phyloP scores from a whole-genome alignment of 352 stramenopile genomes.

The Globisporangium ultimum region DNA sequence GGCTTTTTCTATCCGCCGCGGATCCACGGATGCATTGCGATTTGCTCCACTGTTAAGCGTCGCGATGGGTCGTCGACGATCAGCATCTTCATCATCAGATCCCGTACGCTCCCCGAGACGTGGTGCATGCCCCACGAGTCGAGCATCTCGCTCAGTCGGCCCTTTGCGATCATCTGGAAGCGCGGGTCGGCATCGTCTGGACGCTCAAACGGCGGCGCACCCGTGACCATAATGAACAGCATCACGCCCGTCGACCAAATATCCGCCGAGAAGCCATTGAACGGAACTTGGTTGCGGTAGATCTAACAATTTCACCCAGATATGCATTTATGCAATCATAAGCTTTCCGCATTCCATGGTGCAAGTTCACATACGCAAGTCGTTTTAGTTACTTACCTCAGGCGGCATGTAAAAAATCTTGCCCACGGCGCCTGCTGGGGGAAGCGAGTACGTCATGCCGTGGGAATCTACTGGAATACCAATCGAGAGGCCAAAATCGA shows the following conservation, averaged over 20 bases:
- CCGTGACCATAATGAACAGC: conserved; percentile 94
- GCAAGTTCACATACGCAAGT: neutral
- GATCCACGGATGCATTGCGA: conserved; percentile 81
- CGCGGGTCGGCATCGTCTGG: conserved; percentile 75
- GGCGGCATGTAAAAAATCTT: conserved; percentile 91
- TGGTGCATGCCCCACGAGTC: conserved; percentile 86
- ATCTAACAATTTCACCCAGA: conserved; percentile 34
- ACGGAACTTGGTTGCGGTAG: conserved; percentile 87
- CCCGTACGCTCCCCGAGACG: conserved; percentile 64
- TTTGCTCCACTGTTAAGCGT: conserved; percentile 79
- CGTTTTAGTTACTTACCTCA: conserved; percentile 39
- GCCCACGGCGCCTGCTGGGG: conserved; percentile 72
- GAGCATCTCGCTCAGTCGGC: conserved; percentile 80
- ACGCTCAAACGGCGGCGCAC: conserved; percentile 89
- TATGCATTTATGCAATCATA: no score
- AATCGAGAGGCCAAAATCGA: conserved; percentile 84
- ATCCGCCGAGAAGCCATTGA: conserved; percentile 91
- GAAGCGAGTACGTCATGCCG: conserved; percentile 85
- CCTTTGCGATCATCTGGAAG: conserved; percentile 83
- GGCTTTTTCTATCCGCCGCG: conserved; percentile 42
- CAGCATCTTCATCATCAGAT: conserved; percentile 77
- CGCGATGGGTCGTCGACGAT: conserved; percentile 75
- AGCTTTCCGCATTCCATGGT: neutral
- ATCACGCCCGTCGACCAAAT: conserved; percentile 94
- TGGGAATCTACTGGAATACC: conserved; percentile 80